phyloP scores from a whole-genome alignment of 305 asterid species.

The Fraxinus floribunda region DNA sequence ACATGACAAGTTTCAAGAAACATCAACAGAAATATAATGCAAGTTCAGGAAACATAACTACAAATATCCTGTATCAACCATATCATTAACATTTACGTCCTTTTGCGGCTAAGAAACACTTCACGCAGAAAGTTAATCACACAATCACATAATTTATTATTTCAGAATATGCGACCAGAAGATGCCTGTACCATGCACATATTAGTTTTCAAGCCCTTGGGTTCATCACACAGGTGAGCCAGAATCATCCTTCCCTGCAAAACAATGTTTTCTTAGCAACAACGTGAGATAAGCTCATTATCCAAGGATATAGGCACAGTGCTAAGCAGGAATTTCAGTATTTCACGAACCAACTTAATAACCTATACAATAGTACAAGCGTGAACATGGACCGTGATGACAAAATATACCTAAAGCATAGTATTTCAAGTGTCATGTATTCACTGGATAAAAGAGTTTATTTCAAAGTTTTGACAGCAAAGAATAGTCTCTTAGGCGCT shows the following conservation, averaged over 20 bases:
- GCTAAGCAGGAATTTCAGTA: background rate
- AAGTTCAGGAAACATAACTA: background rate
- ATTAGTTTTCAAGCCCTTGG: conserved; percentile 93
- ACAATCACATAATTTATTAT: background rate
- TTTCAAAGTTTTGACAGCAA: background rate
- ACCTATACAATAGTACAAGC: background rate
- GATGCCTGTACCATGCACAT: conserved; percentile 77
- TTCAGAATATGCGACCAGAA: background rate
- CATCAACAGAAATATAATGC: background rate
- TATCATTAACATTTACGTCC: background rate
- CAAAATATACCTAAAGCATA: conserved; percentile 7
- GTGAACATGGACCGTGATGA: background rate
- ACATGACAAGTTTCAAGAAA: background rate
- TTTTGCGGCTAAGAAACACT: background rate
- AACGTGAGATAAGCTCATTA: background rate
- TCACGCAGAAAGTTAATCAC: background rate
- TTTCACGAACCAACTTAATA: background rate
- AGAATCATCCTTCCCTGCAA: conserved; percentile 93
- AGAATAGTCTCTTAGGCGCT: background rate
- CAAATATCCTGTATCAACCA: background rate
- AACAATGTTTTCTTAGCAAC: conserved; percentile 28
- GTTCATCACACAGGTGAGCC: conserved; percentile 94
- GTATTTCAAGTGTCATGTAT: background rate
- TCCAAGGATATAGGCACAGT: background rate
- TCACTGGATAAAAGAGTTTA: background rate